Evolutionary conservation across 306 rosid genomes (phyloP).

Genomic region (Calophaca sinica): DNA sequence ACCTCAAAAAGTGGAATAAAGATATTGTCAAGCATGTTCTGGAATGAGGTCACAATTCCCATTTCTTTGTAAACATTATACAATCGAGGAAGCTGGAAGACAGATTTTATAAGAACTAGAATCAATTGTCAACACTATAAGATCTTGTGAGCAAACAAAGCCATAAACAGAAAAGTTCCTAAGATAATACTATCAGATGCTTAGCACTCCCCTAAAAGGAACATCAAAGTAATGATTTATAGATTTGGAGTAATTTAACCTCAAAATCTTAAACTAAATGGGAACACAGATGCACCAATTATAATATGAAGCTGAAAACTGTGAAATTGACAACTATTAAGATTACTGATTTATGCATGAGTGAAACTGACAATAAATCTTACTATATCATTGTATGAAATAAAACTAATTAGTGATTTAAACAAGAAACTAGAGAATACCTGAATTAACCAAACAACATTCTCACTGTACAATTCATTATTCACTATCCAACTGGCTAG

Average conservation of each 20-base stretch:
- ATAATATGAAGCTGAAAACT: constrained; percentile 36
- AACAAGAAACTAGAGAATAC: constrained; percentile 50
- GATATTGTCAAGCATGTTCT: constrained; percentile 96
- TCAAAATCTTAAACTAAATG: constrained; percentile 25
- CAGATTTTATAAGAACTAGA: constrained; percentile 36
- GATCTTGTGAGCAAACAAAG: constrained; percentile 22
- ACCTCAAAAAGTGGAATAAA: constrained; percentile 95
- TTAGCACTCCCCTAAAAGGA: constrained; percentile 28
- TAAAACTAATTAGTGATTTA: constrained; percentile 14
- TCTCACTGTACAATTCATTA: constrained; percentile 89
- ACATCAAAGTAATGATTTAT: constrained; percentile 6
- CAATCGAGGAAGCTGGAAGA: constrained; percentile 88
- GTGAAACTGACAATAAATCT: constrained; percentile 17
- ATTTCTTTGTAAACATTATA: constrained; percentile 95
- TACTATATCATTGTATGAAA: constrained; percentile 1
- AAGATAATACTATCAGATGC: constrained; percentile 4
- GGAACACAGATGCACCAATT: background rate
- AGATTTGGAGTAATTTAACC: constrained; percentile 11
- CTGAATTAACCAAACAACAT: constrained; percentile 99
- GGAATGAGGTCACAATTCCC: constrained; percentile 98
- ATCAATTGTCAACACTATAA: constrained; percentile 14
- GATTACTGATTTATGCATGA: constrained; percentile 8
- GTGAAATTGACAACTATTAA: constrained; percentile 14
- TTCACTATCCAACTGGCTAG: constrained; percentile 99
- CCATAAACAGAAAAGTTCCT: constrained; percentile 13